These are phyloP conservation scores for Komagataea norvegica DNA, from an alignment of 1,139 yeast species.

Conservation along the genomic window DNA sequence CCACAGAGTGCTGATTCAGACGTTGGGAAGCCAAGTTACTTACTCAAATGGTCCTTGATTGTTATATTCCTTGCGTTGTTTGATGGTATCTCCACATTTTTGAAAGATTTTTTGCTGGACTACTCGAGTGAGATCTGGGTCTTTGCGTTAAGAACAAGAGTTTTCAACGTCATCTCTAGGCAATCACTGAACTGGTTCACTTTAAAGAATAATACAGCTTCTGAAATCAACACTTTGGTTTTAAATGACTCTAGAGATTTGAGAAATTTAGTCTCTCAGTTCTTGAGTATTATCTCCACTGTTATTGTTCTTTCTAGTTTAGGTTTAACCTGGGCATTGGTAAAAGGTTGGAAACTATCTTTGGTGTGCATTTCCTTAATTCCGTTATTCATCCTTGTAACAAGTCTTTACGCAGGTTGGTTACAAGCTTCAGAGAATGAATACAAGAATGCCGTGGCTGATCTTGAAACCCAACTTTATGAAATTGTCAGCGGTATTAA, in stretches of 20 bases:
- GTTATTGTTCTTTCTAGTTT: conserved; percentile 48
- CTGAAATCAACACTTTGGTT: conserved; percentile 60
- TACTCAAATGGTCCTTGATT: conserved; percentile 62
- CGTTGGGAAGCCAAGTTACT: conserved; percentile 33
- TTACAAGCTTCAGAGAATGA: conserved; percentile 51
- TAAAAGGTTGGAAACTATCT: conserved; percentile 82
- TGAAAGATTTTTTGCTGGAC: conserved; percentile 47
- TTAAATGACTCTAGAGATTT: conserved; percentile 81
- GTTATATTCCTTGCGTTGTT: conserved; percentile 54
- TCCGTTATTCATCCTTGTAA: conserved; percentile 52
- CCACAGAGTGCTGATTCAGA: conserved; percentile 28
- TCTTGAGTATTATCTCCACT: conserved; percentile 50
- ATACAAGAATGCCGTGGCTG: conserved; percentile 55
- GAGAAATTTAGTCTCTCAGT: conserved; percentile 57
- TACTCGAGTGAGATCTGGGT: conserved; percentile 70
- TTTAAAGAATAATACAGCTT: conserved; percentile 36
- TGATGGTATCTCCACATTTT: conserved; percentile 56
- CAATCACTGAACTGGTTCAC: conserved; percentile 58
- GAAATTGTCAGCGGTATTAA: conserved; percentile 58
- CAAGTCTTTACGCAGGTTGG: conserved; percentile 48
- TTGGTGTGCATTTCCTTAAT: conserved; percentile 73
- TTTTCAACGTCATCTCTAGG: conserved; percentile 45
- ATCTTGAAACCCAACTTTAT: conserved; percentile 49
- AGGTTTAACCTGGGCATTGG: conserved; percentile 74
- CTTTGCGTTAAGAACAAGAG: conserved; percentile 43